Evolutionary conservation across 2,329 filamentous ascomycete genomes (phyloP), one percentile per base, ranked within the genome.

Genomic region (Colletotrichum euphorbiae): DNA sequence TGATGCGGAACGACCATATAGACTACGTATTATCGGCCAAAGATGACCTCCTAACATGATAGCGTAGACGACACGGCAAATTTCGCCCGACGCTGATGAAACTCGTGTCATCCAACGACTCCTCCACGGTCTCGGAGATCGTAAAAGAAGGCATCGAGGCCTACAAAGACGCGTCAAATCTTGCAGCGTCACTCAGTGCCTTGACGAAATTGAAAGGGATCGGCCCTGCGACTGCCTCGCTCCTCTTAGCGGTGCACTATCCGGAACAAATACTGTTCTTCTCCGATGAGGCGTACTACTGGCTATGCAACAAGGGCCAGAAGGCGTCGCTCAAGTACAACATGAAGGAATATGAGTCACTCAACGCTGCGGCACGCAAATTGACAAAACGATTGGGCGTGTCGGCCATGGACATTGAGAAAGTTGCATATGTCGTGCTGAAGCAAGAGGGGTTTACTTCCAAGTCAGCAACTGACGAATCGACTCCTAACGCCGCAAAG

Each of bases 211-310:
- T 96, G n/a, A 90, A 84, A 70, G 93, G 93, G 38, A 88, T 97
- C 69, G 93, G 93, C 0, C 92, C 93, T 1, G 93, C 93, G 7
- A 95, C 92, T 0, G 92, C 91, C 0, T 93, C 91, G 1, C 85
- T 96, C 36, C 79, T 95, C 1, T 83, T 96, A 3, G 86, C 90
- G 4, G 87, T 91, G 4, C 85, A 89, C 71, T 84, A 89, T 68
- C 85, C 90, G 0, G 77, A 81, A 0, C 78, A 80, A 12, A 83
- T 90, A 55, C 85, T 92, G 2, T 95, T 95, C 82, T 95, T 95
- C 79, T 91, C 90, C 2, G 93, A 97, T 74, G 93, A 96, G 78
- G 84, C 90, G 3, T 95, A 90, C 75, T 85, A 89, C 71, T 95
- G 91, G 91, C 79, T 91, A 6, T 87, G 87, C 73, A 87, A 85